phyloP scores from a whole-genome alignment of 129 eudicot species.

The Saposhnikovia divaricata region DNA sequence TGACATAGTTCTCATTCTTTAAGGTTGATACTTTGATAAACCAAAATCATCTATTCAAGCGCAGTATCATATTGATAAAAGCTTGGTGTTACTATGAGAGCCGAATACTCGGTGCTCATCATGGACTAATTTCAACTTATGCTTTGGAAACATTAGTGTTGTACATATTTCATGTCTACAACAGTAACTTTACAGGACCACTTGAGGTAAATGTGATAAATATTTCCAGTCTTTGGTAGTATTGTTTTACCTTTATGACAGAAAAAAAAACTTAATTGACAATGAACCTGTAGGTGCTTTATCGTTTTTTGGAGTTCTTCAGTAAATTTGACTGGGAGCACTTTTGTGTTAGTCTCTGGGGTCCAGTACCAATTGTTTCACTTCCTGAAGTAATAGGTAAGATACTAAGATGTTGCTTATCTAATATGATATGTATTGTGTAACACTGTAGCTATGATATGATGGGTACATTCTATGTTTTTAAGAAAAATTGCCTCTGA shows the following conservation, averaged over 20 bases:
- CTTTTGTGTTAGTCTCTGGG: slow-evolving; percentile 31
- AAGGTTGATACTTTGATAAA: slow-evolving; percentile 29
- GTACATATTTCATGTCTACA: slow-evolving; percentile 31
- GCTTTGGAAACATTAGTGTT: slow-evolving; percentile 31
- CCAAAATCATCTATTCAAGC: slow-evolving; percentile 31
- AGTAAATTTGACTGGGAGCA: slow-evolving; percentile 35
- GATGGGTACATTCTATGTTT: background rate
- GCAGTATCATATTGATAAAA: slow-evolving; percentile 31
- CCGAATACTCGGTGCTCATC: slow-evolving; percentile 36
- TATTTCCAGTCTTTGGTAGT: background rate
- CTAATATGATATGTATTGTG: background rate
- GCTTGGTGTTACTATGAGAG: slow-evolving; percentile 41
- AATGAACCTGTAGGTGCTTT: slow-evolving; percentile 19
- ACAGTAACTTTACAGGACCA: slow-evolving; percentile 30
- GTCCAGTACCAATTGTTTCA: slow-evolving; percentile 27
- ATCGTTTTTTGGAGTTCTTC: slow-evolving; percentile 27
- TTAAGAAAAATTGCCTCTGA: slow-evolving; percentile 2
- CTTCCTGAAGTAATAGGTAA: slow-evolving; percentile 28
- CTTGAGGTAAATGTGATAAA: slow-evolving; percentile 21
- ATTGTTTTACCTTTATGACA: background rate
- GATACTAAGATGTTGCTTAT: too few species aligned
- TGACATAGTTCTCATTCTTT: slow-evolving; percentile 10
- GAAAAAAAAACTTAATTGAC: background rate
- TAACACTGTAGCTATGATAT: background rate
- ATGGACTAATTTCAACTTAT: slow-evolving; percentile 33